Base-by-base conservation (phyloP, 2,329 filamentous ascomycete genomes). In the Blastomyces parvus region DNA sequence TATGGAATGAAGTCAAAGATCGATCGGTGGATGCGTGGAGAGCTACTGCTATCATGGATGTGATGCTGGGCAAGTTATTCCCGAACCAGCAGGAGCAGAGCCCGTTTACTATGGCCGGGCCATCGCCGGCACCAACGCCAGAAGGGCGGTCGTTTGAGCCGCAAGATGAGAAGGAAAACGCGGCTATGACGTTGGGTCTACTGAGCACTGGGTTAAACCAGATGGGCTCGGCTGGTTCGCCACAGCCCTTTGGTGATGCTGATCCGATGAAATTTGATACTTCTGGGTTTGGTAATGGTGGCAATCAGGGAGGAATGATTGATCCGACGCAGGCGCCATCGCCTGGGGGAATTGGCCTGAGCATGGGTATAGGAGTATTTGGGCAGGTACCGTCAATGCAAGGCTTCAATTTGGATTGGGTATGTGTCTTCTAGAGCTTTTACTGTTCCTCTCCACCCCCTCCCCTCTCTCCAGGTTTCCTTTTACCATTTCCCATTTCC, bases 1-100 rank as follows among this genome's bases (percentile, higher is more conserved):
- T 97, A 63, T 97, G 92, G 91, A 86, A 88, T 59, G 85, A 85
- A 11, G 80, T 91, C 13, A 84, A 86, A 2, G 88, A 94, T 62
- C 82, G 86, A 30, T 94, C 89, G 0, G 88, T 97, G 78, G 93
- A 97, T 68, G 91, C 92, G 0, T 92, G 87, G 78, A 97, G 97
- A 77, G 93, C 91, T 1, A 86, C 86, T 50, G 86, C 85, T 52
- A 83, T 93, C 30, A 80, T 97, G n/a, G 86, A 86, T 27, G 86
- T 97, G 60, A 91, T 97, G 84, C 78, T 97, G 55, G 82, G 86
- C 40, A 94, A 94, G 74, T 81, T 97, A 67, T 8, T 65, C 67
- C 36, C 66, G 13, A 17, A 17, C 25, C 27, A 53, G 27, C 7
- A 13, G 17, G 13, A 33, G 4, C 25, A 53, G 50, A 17, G n/a